Conservation (phyloP, 2,329 filamentous ascomycete genomes). For the Neodidymelliopsis sp. region DNA sequence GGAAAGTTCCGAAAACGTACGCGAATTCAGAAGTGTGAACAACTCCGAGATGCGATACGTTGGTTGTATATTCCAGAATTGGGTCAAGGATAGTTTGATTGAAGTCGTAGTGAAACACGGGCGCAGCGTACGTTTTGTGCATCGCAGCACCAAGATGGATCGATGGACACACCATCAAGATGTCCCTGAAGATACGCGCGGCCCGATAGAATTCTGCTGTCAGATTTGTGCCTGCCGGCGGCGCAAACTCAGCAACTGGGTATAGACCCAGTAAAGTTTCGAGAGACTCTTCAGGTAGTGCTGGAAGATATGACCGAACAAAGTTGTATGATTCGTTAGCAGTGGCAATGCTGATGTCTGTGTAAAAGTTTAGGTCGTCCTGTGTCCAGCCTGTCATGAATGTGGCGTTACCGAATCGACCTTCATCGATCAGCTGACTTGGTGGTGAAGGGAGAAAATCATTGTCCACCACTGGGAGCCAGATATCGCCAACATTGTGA, state of each 20-base stretch:
- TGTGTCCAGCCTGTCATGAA: slow-evolving; percentile 57
- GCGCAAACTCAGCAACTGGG: slow-evolving; percentile 53
- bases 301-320: slow-evolving; percentile 51
- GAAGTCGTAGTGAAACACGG: slow-evolving; percentile 60
- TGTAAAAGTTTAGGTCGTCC: slow-evolving; percentile 56
- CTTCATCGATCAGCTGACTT: slow-evolving; percentile 51
- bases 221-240: slow-evolving; percentile 49
- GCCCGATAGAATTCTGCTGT: slow-evolving; percentile 60
- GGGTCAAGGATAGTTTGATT: slow-evolving; percentile 63
- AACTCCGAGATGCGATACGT: slow-evolving; percentile 53
- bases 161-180: slow-evolving; percentile 60
- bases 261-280: slow-evolving; percentile 43
- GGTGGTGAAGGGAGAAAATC: slow-evolving; percentile 59
- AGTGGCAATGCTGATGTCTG: slow-evolving; percentile 51
- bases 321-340: slow-evolving; percentile 51
- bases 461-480: slow-evolving; percentile 59
- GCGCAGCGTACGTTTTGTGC: slow-evolving; percentile 44
- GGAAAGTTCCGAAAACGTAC: slow-evolving; percentile 57
- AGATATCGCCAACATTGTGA: slow-evolving; percentile 57
- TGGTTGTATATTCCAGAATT: slow-evolving; percentile 47
- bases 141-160: slow-evolving; percentile 54
- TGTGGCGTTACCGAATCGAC: slow-evolving; percentile 53
- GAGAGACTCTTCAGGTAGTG: slow-evolving; percentile 39
- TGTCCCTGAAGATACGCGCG: slow-evolving; percentile 60
- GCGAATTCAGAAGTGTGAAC: slow-evolving; percentile 63